A percentile compares a stretch with the other conserved stretches of the same genome.
Evolutionary conservation across 139 green algal species (phyloP).

Genomic region (Closterium sp.): DNA sequence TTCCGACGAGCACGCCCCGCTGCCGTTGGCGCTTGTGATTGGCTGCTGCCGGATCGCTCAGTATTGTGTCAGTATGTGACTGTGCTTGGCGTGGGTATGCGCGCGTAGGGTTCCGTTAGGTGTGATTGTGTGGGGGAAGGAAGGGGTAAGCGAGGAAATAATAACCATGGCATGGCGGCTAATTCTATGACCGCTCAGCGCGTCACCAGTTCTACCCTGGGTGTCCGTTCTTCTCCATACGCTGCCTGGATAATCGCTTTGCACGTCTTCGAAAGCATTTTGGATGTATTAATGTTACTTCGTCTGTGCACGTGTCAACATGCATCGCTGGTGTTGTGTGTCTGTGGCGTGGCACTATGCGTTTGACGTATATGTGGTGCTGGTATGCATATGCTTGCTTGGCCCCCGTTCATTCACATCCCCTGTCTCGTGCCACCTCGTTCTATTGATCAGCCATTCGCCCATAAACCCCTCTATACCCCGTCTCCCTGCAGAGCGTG

Average conservation of each 20-base stretch:
- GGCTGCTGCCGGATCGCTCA: neutral
- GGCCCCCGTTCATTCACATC: no score
- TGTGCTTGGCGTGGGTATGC: neutral
- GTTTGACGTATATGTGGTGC: no score
- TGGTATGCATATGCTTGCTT: no score
- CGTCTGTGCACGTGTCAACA: no score
- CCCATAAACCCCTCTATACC: neutral
- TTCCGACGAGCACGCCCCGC: slow-evolving; percentile 25
- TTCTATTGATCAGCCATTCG: no score
- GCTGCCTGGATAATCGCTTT: neutral
- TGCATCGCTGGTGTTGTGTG: no score
- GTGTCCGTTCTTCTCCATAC: neutral
- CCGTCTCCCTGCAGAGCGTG: neutral
- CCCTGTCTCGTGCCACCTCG: no score
- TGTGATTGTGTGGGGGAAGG: neutral
- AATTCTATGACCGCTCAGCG: neutral
- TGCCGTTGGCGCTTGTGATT: slow-evolving; percentile 25
- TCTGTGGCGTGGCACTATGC: no score
- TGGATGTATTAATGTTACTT: no score
- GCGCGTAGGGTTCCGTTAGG: neutral
- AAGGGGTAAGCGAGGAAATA: neutral
- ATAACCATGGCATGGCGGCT: neutral
- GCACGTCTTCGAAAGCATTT: no score
- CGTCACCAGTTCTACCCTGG: neutral
- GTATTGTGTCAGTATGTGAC: neutral